Evolutionary conservation across 2,329 filamentous ascomycete genomes (phyloP), one percentile per base, ranked within the genome.

Genomic region (Penicillium brevicompactum): DNA sequence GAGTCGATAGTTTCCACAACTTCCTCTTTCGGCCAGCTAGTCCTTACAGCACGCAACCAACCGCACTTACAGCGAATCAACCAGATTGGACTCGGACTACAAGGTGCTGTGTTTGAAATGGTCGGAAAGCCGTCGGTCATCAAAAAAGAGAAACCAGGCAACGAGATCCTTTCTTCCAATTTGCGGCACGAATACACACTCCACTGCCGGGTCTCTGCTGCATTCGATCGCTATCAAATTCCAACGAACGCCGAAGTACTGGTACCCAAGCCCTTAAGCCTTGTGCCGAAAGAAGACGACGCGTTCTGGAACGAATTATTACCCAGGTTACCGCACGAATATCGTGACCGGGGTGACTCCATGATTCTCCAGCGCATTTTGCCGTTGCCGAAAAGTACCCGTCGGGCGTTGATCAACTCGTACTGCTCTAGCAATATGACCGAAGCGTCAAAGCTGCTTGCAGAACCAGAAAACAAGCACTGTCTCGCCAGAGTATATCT

Each of bases 101-200:
- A 59, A 44, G 54, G 57, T 11, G 37, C 16, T 3, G 21, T 59
- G 4, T 57, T 59, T 16, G 57, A 59, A 38, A 11, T 27, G 9
- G 48, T 57, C 10, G 57, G 57, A 24, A 40, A 47, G 13, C 14
- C 41, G 1, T 22, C 30, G 3, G 55, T 37, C 11, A 7, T 57
- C 1, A 59, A 59, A 16, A 57, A 57, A 18, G 51, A 59, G 46
- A 52, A 0, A 11, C 54, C 48, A 10, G 57, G 57, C 32, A 59
- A 59, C 11, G 53, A 56, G 46, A 24, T 16, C 2, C 46, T 7
- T 9, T 22, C 9, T 2, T 56, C 50, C n/a, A 59, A 54, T 13
- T 44, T 57, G 11, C 11, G 5, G 8, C 24, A 32, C 11, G 53
- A 59, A 27, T 57, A 53, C 22, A 32, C 7, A 9, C 24, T 51